Conservation (phyloP, 768 basidiomycete genomes). For the Auricularia cornea region DNA sequence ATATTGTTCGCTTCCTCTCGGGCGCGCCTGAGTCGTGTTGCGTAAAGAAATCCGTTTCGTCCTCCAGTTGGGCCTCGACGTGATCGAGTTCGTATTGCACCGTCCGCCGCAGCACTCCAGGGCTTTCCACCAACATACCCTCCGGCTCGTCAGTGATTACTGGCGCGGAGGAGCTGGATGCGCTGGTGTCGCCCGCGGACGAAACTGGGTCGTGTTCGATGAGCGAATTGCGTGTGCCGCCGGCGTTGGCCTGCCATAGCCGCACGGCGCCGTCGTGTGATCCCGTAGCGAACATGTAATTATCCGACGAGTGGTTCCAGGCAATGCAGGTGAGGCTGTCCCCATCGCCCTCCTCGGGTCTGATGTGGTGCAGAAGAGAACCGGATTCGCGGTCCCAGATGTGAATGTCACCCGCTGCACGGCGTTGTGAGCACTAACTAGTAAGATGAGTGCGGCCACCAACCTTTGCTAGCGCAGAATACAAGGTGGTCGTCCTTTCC, state of each 20-base stretch:
- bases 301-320: slow-evolving; percentile 10
- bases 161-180: background rate
- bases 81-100: background rate
- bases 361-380: slow-evolving; percentile 12
- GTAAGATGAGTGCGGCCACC: background rate
- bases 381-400: slow-evolving; percentile 16
- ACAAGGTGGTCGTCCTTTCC: slow-evolving; percentile 13
- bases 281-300: slow-evolving; percentile 13
- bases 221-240: background rate
- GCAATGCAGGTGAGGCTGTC: slow-evolving; percentile 14
- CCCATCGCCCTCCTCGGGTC: slow-evolving; percentile 9
- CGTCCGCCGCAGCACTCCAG: background rate
- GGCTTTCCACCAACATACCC: background rate
- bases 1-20: background rate
- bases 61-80: background rate
- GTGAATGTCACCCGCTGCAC: slow-evolving; percentile 12
- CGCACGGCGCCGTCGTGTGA: slow-evolving; percentile 12
- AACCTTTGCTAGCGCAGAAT: slow-evolving; percentile 14
- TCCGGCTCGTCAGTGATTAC: background rate
- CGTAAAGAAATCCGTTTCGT: background rate
- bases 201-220: background rate
- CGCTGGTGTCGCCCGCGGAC: background rate
- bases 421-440: background rate
- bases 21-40: background rate
- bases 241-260: slow-evolving; percentile 10